Conservation (phyloP, 2,329 filamentous ascomycete species). For the Alternaria brassicae region DNA sequence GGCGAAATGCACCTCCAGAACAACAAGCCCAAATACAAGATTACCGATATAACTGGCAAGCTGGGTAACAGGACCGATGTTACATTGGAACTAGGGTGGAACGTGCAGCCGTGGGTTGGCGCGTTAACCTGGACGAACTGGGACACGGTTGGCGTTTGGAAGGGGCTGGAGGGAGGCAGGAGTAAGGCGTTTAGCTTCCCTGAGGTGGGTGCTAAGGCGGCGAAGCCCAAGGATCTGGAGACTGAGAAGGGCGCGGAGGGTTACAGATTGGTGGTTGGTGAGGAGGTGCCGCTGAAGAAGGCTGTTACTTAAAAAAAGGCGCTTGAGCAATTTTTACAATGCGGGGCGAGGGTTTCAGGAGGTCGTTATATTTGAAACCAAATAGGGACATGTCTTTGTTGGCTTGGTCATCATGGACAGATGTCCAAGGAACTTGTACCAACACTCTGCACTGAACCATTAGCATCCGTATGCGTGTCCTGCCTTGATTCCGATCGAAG, state of each 20-base stretch:
- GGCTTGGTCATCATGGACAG: neutral
- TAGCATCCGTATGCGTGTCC: neutral
- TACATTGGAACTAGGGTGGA: conserved; percentile 85
- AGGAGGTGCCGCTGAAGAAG: conserved; percentile 37
- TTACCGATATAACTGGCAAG: conserved; percentile 84
- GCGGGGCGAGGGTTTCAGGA: neutral
- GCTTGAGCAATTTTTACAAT: neutral
- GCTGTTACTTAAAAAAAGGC: neutral
- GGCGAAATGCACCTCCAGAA: conserved; percentile 80
- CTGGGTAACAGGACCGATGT: conserved; percentile 78
- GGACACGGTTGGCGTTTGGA: conserved; percentile 65
- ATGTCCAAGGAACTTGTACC: neutral
- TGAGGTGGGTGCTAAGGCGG: conserved; percentile 68
- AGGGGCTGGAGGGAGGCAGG: conserved; percentile 68
- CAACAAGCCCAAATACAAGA: conserved; percentile 94
- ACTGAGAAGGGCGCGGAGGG: conserved; percentile 59
- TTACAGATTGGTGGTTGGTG: conserved; percentile 53
- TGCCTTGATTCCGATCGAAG: neutral
- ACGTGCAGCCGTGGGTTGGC: conserved; percentile 97
- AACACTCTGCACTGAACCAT: neutral
- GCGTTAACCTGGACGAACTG: conserved; percentile 75
- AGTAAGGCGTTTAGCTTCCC: conserved; percentile 72
- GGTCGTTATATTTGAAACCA: neutral
- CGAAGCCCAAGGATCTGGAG: conserved; percentile 58
- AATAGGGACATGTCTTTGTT: neutral